phyloP scores from a whole-genome alignment of 148 eudicot species.

The Rheum nobile region DNA sequence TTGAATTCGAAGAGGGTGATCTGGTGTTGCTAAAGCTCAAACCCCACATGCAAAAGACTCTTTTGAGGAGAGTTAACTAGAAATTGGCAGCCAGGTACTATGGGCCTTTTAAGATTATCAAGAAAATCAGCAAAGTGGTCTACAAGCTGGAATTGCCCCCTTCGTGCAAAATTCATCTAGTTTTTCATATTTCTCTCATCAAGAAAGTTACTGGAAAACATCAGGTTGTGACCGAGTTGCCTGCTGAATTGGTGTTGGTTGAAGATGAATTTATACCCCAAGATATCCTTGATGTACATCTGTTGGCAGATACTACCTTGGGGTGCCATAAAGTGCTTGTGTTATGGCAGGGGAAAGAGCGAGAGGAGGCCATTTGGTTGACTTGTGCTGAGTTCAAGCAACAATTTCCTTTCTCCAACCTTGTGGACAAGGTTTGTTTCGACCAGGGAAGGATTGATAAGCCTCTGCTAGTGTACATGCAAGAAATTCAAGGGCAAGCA shows the following conservation, averaged over 20 bases:
- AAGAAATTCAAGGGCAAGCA: too few relatives aligned
- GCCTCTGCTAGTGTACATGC: too few relatives aligned
- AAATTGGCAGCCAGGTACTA: neutral
- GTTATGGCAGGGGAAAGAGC: too few relatives aligned
- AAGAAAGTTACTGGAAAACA: neutral
- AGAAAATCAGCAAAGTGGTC: neutral
- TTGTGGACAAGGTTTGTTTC: too few relatives aligned
- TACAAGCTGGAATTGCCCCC: neutral
- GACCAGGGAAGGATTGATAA: too few relatives aligned
- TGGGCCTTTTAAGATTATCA: neutral
- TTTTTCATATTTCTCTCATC: neutral
- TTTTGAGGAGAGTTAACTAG: neutral
- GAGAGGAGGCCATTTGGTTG: too few relatives aligned
- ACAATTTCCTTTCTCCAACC: too few relatives aligned
- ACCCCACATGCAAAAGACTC: neutral
- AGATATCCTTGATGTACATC: too few relatives aligned
- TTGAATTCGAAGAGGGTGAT: neutral
- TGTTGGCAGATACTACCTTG: too few relatives aligned
- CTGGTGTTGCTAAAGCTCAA: neutral
- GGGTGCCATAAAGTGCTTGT: too few relatives aligned
- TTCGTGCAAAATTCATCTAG: neutral
- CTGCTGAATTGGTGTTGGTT: neutral
- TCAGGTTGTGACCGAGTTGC: neutral
- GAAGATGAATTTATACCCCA: neutral
- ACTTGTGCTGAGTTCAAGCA: too few relatives aligned